Evolutionary conservation across 108 stramenopile species (phyloP).

Genomic region (Cyclotella baltica): DNA sequence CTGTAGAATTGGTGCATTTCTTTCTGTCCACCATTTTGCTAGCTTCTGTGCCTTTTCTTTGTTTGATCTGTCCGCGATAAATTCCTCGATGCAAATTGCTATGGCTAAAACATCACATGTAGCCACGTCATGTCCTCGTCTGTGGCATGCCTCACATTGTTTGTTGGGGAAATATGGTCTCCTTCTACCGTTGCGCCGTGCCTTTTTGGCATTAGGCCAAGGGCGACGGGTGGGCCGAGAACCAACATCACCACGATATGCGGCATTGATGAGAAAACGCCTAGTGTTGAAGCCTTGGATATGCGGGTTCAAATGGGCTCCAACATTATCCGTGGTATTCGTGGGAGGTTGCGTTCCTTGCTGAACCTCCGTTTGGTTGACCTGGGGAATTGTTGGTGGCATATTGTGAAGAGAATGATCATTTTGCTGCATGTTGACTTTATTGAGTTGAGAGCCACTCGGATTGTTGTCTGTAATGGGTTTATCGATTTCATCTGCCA

Average conservation of each 20-base stretch:
- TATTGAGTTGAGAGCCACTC: no score
- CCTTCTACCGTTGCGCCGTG: not conserved
- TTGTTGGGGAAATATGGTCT: not conserved
- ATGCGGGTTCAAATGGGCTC: no score
- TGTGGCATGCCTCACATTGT: not conserved
- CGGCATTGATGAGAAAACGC: not conserved
- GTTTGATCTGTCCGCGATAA: not conserved
- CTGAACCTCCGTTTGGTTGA: no score
- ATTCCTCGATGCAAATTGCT: not conserved
- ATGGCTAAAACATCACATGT: not conserved
- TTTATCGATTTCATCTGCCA: no score
- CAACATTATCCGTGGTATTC: no score
- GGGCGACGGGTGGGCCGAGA: not conserved
- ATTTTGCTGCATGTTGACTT: no score
- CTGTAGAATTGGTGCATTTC: not conserved
- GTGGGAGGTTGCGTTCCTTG: no score
- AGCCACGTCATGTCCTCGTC: not conserved
- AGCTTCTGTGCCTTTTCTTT: not conserved
- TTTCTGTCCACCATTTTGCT: not conserved
- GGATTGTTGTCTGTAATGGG: no score
- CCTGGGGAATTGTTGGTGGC: no score
- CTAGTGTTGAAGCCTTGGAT: not conserved
- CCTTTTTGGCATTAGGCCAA: not conserved
- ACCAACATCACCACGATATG: not conserved
- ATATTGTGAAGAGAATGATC: no score